phyloP scores from a whole-genome alignment of 768 basidiomycete species.

The Suillus tomentosus region DNA sequence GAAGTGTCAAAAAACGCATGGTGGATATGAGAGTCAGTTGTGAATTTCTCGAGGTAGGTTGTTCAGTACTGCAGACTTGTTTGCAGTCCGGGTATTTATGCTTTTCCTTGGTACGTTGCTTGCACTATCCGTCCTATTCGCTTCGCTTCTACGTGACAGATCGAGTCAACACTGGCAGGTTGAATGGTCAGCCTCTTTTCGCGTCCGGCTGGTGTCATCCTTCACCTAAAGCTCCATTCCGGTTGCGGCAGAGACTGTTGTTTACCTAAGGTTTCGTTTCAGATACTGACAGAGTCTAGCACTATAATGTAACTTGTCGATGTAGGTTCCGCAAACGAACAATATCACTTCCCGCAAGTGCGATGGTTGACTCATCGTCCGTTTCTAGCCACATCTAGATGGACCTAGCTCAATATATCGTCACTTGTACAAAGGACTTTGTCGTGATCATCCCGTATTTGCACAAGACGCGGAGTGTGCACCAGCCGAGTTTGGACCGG shows the following conservation, averaged over 20 bases:
- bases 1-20: background rate
- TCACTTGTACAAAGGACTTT: background rate
- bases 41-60: background rate
- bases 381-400: background rate
- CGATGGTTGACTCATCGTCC: background rate
- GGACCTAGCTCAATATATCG: background rate
- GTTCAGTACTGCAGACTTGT: background rate
- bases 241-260: background rate
- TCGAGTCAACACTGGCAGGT: background rate
- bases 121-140: background rate
- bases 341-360: background rate
- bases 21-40: background rate
- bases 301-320: background rate
- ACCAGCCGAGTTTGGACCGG: background rate
- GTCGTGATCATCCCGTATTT: background rate
- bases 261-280: background rate
- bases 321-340: background rate
- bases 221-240: background rate
- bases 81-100: background rate
- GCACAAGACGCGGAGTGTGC: background rate
- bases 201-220: background rate
- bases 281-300: background rate
- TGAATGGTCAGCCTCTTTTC: constrained; percentile 3
- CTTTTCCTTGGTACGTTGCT: background rate
- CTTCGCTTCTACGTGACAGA: background rate